Percentiles rank a stretch among this genome's conserved stretches.
Conservation (phyloP, 192 early-diverging fungal species). For the Coemansia sp. region DNA sequence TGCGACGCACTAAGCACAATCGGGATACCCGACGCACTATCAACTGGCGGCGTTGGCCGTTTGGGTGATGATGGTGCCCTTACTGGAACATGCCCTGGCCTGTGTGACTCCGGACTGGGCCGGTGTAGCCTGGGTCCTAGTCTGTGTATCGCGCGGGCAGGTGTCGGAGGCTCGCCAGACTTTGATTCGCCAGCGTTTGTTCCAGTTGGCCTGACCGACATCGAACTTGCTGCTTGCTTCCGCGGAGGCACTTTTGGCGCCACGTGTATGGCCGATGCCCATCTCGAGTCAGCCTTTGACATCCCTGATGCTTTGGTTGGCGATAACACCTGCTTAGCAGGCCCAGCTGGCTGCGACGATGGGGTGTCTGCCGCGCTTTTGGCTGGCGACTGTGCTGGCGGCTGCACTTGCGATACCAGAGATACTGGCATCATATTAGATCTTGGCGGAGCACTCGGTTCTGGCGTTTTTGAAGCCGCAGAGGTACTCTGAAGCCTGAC, state of each 20-base stretch:
- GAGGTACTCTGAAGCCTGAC: neutral
- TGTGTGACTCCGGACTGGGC: neutral
- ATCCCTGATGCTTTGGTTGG: neutral
- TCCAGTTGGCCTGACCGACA: neutral
- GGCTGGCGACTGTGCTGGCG: neutral
- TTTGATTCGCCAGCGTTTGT: neutral
- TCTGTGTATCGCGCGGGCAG: neutral
- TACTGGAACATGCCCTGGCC: neutral
- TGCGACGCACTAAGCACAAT: slow-evolving; percentile 1
- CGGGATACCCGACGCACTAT: neutral
- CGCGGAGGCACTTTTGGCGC: slow-evolving; percentile 1
- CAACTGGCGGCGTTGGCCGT: neutral
- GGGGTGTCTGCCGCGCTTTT: neutral
- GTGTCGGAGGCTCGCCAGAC: neutral
- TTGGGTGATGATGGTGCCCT: neutral
- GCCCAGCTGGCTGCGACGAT: neutral
- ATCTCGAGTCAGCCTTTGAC: neutral
- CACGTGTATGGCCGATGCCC: neutral
- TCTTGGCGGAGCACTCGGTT: neutral
- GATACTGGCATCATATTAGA: slow-evolving; percentile 27
- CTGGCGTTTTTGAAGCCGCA: neutral
- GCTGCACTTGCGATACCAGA: slow-evolving; percentile 7
- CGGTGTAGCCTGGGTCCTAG: neutral
- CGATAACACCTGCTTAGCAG: neutral
- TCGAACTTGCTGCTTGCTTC: neutral